These are phyloP conservation scores for Orobanche coerulescens DNA, from an alignment of 257 asterid genomes.

Conservation along the genomic window DNA sequence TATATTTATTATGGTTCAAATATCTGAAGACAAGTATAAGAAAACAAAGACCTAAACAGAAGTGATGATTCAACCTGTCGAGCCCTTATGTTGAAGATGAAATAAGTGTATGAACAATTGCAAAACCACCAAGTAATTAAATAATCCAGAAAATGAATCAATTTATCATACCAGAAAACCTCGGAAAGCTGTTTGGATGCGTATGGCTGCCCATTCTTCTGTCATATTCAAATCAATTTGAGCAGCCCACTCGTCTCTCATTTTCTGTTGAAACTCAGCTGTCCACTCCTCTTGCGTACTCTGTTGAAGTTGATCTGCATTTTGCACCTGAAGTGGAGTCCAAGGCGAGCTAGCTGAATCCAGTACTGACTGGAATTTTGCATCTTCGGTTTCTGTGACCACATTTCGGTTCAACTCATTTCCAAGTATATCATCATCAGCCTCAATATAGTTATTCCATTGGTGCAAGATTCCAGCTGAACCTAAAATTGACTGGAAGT, in stretches of 20 bases:
- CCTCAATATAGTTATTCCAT: not conserved
- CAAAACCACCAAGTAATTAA: constrained; percentile 12
- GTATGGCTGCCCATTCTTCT: constrained; percentile 63
- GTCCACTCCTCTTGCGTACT: constrained; percentile 50
- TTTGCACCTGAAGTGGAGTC: constrained; percentile 47
- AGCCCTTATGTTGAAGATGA: not conserved
- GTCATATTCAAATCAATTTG: constrained; percentile 28
- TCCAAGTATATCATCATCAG: not conserved
- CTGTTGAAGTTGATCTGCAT: constrained; percentile 30
- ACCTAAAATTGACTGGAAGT: constrained; percentile 32
- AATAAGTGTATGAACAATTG: constrained; percentile 4
- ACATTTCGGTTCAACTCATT: not conserved
- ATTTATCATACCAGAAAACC: constrained; percentile 56
- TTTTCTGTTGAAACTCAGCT: constrained; percentile 29
- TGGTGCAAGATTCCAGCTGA: constrained; percentile 15
- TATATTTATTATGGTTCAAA: constrained; percentile 7
- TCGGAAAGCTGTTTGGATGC: constrained; percentile 61
- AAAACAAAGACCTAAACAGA: not conserved
- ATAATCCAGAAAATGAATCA: not conserved
- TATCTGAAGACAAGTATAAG: not conserved
- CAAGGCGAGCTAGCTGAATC: constrained; percentile 48
- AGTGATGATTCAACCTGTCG: not conserved
- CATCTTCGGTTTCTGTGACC: constrained; percentile 36
- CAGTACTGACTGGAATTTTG: constrained; percentile 35
- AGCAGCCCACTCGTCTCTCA: constrained; percentile 55